Evolutionary conservation across 345 rosid genomes (phyloP), one percentile per base, ranked within the genome.

Genomic region (Bretschneidera sinensis): DNA sequence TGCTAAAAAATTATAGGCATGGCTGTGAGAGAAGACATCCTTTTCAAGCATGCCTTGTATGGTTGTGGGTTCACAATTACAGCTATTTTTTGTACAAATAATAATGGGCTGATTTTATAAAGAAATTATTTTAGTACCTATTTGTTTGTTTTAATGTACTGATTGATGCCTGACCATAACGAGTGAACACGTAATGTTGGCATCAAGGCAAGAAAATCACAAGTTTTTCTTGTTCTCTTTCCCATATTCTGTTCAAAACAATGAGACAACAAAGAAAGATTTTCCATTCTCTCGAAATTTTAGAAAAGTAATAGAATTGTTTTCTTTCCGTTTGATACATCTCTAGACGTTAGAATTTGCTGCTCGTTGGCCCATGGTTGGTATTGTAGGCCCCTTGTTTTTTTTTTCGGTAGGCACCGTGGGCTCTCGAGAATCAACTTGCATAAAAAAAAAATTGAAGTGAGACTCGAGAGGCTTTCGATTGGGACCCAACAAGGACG

Each of bases 11-110:
- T 63, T 6, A 22, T 51, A 33, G 55, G 59, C 63, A 28, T 52
- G 35, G 5, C 33, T 28, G 33, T 2, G 33, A 28, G 60, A 48
- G 5, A 24, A 60, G 18, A 18, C 10, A 47, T 65, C 67, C 7
- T 57, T 52, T 58, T 74, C 72, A 31, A 43, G 55, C 48, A 15
- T 49, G 23, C 60, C 49, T 47, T 53, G 0, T 23, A 31, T 57
- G 67, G 75, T 5, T 57, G 49, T 66, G 78, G 68, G 53, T 47
- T 66, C 55, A 3, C 47, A 22, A 34, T 4, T 57, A 68, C 76
- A 76, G 72, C 73, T 66, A 55, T 61, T 4, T 54, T 28, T 31
- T 16, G 6, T 50, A 31, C 35, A n/a, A 39, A 53, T 19, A 48
- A 43, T 35, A n/a, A 49, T 61, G 21, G 53, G 25, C 22, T 56